These are phyloP conservation scores for Sarcocystis neurona DNA, from an alignment of 169 alveolate species.

Conservation along the genomic window DNA sequence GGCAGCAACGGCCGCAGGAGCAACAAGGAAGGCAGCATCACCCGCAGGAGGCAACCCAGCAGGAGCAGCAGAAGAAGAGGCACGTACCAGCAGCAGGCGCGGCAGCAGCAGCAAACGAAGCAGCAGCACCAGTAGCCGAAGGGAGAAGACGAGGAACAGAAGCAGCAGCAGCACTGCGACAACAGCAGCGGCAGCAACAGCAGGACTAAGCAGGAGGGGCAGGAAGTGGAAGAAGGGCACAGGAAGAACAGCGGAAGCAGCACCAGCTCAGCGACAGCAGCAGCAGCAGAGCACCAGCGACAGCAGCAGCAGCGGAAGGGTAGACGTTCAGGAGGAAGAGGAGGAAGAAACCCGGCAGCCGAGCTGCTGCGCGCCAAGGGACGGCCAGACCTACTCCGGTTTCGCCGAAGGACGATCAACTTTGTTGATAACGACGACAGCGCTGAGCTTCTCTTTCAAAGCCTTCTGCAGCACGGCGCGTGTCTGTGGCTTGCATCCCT, in stretches of 20 bases:
- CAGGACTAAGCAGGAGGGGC: neutral
- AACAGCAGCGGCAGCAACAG: neutral
- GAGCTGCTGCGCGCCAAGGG: neutral
- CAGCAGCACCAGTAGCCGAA: too few relatives aligned
- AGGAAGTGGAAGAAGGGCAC: neutral
- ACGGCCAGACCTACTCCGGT: conserved; percentile 33
- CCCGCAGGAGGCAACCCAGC: too few relatives aligned
- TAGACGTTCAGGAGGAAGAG: too few relatives aligned
- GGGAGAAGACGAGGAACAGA: too few relatives aligned
- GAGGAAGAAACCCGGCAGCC: too few relatives aligned
- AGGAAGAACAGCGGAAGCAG: too few relatives aligned
- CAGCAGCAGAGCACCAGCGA: conserved; percentile 18
- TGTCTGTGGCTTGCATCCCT: conserved; percentile 72
- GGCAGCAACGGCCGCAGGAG: too few relatives aligned
- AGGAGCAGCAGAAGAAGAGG: too few relatives aligned
- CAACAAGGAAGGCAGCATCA: too few relatives aligned
- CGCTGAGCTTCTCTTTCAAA: conserved; percentile 64
- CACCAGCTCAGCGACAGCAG: too few relatives aligned
- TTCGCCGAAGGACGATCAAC: conserved; percentile 84
- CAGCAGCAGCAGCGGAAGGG: neutral
- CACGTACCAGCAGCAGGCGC: too few relatives aligned
- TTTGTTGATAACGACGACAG: conserved; percentile 80
- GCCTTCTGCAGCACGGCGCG: conserved; percentile 86
- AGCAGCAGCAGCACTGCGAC: conserved; percentile 21
- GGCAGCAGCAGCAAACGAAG: too few relatives aligned